Evolutionary conservation across 148 eudicot species (phyloP).

Genomic region (Suaeda aralocaspica): DNA sequence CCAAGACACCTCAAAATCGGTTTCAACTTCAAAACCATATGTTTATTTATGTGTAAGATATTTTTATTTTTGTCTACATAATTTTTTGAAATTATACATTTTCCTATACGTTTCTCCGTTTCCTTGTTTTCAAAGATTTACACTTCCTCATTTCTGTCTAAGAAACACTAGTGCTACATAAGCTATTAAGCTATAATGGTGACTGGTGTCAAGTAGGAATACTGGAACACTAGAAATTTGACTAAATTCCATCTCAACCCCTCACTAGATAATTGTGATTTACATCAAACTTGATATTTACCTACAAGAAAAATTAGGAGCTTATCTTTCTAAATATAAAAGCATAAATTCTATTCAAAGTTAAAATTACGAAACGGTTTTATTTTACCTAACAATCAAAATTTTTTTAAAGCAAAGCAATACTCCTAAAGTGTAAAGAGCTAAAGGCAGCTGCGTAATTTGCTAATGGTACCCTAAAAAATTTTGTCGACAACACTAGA

Average conservation of each 20-base stretch:
- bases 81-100: no score
- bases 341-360: background rate
- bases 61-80: no score
- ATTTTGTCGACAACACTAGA: background rate
- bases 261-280: background rate
- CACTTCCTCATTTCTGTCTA: no score
- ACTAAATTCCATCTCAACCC: background rate
- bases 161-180: no score
- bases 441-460: no score
- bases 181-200: no score
- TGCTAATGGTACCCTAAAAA: background rate
- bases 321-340: background rate
- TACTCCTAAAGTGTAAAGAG: background rate
- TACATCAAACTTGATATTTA: background rate
- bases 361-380: background rate
- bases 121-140: no score
- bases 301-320: background rate
- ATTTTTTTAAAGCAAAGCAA: background rate
- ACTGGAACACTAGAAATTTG: background rate
- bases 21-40: no score
- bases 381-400: background rate
- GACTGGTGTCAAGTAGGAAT: no score
- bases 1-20: no score
- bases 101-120: no score
- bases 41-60: no score